A percentile compares a stretch with the other conserved stretches of the same genome.
Conservation (phyloP, 2,329 filamentous ascomycete species). For the Dendrostoma leiphaemia region DNA sequence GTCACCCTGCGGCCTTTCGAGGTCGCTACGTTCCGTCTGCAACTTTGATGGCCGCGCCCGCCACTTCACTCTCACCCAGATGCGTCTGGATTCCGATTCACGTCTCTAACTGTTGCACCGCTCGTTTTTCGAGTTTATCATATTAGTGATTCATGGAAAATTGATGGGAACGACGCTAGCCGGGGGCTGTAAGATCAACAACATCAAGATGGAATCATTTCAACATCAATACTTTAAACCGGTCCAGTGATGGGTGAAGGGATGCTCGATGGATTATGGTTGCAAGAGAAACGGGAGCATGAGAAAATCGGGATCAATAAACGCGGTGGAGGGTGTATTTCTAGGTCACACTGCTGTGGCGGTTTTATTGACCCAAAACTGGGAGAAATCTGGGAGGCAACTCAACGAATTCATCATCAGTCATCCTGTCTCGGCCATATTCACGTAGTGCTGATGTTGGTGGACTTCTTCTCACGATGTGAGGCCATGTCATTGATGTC, state of each 20-base stretch:
- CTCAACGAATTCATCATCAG: not conserved
- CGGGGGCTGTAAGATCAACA: not conserved
- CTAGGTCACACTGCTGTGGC: not conserved
- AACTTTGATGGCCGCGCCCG: slow-evolving; percentile 35
- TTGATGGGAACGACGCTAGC: not conserved
- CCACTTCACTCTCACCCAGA: not conserved
- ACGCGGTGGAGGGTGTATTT: not conserved
- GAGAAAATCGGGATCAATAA: not conserved
- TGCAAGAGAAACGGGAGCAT: not conserved
- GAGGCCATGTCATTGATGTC: no score
- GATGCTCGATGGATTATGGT: not conserved
- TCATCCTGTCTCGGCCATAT: no score
- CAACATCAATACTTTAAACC: not conserved
- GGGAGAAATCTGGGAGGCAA: not conserved
- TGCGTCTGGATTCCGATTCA: not conserved
- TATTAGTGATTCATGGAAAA: not conserved
- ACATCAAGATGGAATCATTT: not conserved
- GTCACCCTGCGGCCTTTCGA: slow-evolving; percentile 78
- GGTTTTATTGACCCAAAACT: not conserved
- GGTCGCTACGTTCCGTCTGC: slow-evolving; percentile 75
- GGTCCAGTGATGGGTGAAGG: not conserved
- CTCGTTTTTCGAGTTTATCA: not conserved
- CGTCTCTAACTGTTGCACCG: not conserved
- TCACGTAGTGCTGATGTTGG: not conserved
- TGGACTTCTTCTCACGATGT: no score